phyloP scores from a whole-genome alignment of 2,329 filamentous ascomycete species.

The Lachnellula suecica region DNA sequence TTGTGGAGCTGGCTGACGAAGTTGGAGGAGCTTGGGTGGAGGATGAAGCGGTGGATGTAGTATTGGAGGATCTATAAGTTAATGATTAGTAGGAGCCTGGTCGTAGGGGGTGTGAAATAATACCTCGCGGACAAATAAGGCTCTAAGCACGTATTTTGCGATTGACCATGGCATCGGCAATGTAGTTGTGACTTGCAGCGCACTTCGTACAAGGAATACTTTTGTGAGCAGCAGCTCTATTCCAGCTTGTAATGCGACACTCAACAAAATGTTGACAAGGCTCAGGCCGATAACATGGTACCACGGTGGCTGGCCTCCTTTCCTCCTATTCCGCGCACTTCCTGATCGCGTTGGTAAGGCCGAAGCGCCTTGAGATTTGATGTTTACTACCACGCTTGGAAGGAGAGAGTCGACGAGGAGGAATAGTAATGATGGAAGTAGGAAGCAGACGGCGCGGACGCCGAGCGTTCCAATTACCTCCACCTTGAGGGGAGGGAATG shows the following conservation, averaged over 20 bases:
- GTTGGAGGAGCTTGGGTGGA: constrained; percentile 52
- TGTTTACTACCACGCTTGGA: constrained; percentile 64
- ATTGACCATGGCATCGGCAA: constrained; percentile 64
- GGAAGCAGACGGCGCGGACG: constrained; percentile 67
- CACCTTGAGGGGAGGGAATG: constrained; percentile 71
- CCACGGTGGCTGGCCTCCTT: constrained; percentile 40
- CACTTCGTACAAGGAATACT: constrained; percentile 50
- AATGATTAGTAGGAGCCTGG: constrained; percentile 4
- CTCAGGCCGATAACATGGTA: constrained; percentile 52
- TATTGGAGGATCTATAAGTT: constrained; percentile 61
- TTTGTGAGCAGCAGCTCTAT: constrained; percentile 56
- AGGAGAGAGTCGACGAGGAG: constrained; percentile 70
- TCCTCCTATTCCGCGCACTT: constrained; percentile 29
- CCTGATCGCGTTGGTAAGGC: constrained; percentile 49
- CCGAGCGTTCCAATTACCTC: constrained; percentile 71
- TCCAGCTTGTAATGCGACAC: constrained; percentile 50
- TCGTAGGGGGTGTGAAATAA: constrained; percentile 14
- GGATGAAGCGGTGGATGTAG: constrained; percentile 67
- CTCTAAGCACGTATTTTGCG: constrained; percentile 51
- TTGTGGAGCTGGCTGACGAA: constrained; percentile 43
- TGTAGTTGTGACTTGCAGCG: constrained; percentile 55
- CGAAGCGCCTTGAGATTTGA: constrained; percentile 64
- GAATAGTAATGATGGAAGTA: constrained; percentile 71
- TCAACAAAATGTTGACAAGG: constrained; percentile 53
- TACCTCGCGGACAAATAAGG: constrained; percentile 57